Base-by-base conservation (phyloP, 805 yeast genomes). In the Dipodascopsis uninucleata region DNA sequence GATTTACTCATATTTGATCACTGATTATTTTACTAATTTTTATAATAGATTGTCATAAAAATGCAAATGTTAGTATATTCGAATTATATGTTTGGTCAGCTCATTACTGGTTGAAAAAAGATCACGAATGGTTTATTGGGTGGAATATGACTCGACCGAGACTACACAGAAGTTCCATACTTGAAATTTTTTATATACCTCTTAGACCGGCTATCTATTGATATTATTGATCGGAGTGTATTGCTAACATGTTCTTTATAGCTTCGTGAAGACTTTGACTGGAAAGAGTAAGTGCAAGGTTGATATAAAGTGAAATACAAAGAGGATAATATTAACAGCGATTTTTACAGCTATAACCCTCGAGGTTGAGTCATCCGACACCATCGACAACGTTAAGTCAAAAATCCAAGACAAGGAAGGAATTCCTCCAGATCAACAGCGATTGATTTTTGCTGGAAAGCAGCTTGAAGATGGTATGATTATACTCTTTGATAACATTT, bases 321-420 rank as follows among this genome's bases (percentile, higher is more conserved):
- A 9, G 5, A 18, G 18, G 28, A 21, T 33, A 25, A 9, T 10
- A 17, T 25, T 35, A 26, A 36, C 31, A 18, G 8, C 10, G n/a
- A n/a, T n/a, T n/a, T 10, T 20, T 32, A 3, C 23, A 50, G 53
- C 56, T 41, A 89, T 89, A 77, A 88, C 96, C 82, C 84, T 88
- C 68, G 96, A 88, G 81, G 97, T 88, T 71, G 97, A 88, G 81
- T 87, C 96, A 65, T 85, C 95, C 67, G 97, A 88, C 83, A 87
- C 96, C 70, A 88, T 88, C 75, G 96, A 89, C 85, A 88, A 88
- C 70, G 96, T 88, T 81, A 88, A 89, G 81, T 81, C 96, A 71
- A 89, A 89, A 83, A 89, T 88, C 74, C 96, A 87, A 77, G 95
- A 90, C 82, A 89, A 89, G 82, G 97, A 90, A 75, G 97, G 97